Conservation (phyloP, 345 rosid genomes). For the Eucalyptus polyanthemos region DNA sequence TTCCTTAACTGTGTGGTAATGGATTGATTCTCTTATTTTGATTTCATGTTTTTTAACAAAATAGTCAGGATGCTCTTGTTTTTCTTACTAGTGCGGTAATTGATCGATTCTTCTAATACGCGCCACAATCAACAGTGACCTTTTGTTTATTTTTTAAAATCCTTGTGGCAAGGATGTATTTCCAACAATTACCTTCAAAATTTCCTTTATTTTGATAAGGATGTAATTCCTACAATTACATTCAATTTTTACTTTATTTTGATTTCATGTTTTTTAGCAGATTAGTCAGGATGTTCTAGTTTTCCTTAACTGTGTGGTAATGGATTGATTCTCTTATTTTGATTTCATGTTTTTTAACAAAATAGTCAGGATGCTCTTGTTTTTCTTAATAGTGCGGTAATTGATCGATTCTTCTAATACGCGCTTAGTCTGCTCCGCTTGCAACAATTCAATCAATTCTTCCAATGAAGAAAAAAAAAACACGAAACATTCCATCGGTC, state of each 20-base stretch:
- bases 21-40: too few relatives aligned
- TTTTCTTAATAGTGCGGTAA: neutral
- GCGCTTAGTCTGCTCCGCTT: neutral
- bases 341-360: too few relatives aligned
- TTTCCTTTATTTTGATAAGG: too few relatives aligned
- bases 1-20: too few relatives aligned
- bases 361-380: neutral
- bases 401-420: neutral
- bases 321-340: neutral
- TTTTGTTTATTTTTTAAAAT: neutral
- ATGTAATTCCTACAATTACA: too few relatives aligned
- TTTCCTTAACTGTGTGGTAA: neutral
- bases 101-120: too few relatives aligned
- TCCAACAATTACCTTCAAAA: neutral
- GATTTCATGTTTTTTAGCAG: too few relatives aligned
- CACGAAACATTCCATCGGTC: neutral
- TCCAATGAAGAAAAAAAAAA: neutral
- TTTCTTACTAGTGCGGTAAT: too few relatives aligned
- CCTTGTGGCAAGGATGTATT: neutral
- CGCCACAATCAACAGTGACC: slow-evolving; percentile 16
- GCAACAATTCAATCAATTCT: neutral
- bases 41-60: too few relatives aligned
- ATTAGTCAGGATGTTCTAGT: neutral
- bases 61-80: too few relatives aligned
- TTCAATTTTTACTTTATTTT: too few relatives aligned